A percentile compares a stretch with the other conserved stretches of the same genome.
Conservation (phyloP, 2,329 filamentous ascomycete species). For the Venturia pyrina region DNA sequence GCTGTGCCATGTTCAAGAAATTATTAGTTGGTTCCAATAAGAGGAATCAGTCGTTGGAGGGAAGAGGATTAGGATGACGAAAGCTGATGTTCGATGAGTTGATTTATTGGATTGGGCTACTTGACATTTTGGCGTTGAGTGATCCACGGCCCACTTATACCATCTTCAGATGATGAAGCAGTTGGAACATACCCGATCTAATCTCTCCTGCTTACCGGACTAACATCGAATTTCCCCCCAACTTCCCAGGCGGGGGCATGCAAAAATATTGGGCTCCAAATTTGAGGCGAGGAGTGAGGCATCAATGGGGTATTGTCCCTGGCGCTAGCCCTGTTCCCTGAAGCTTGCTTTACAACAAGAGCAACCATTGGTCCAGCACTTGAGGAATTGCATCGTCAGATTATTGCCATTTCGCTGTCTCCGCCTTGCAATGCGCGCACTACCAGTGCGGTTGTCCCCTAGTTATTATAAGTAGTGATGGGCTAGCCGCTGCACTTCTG, state of each 20-base stretch:
- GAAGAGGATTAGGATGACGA: neutral
- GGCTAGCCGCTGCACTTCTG: neutral
- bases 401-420: neutral
- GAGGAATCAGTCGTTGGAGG: neutral
- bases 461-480: neutral
- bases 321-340: slow-evolving; percentile 1
- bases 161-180: neutral
- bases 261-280: neutral
- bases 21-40: neutral
- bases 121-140: neutral
- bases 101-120: neutral
- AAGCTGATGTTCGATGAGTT: neutral
- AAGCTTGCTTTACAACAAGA: neutral
- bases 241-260: neutral
- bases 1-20: neutral
- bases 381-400: neutral
- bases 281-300: slow-evolving; percentile 1
- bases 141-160: slow-evolving; percentile 2
- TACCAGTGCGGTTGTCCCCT: neutral
- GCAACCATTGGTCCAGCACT: neutral
- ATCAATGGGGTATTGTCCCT: neutral
- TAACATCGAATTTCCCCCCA: neutral
- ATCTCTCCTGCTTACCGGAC: neutral
- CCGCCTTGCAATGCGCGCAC: neutral
- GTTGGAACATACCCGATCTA: neutral